These are phyloP conservation scores for Pilasporangium apinafurcum DNA, from an alignment of 352 stramenopile species.

Conservation along the genomic window DNA sequence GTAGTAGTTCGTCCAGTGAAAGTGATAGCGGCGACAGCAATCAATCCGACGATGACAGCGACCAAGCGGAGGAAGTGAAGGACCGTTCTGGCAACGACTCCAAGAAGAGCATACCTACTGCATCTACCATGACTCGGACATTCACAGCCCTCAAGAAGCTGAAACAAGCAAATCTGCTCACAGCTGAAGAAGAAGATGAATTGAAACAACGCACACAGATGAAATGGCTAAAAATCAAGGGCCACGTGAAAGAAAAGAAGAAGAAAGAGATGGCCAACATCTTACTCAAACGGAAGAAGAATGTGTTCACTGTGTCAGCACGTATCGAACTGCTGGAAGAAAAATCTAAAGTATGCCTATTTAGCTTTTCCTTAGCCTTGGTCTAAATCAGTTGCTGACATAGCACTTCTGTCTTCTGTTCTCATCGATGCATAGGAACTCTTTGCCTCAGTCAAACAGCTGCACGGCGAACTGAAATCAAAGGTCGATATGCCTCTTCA, in stretches of 20 bases:
- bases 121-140: conserved; percentile 39
- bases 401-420: not conserved
- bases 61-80: not conserved
- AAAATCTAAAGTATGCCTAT: conserved; percentile 32
- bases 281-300: conserved; percentile 74
- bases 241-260: conserved; percentile 70
- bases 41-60: not conserved
- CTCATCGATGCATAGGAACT: conserved; percentile 19
- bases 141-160: conserved; percentile 65
- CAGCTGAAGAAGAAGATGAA: conserved; percentile 45
- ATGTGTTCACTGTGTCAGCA: conserved; percentile 69
- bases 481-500: conserved; percentile 34
- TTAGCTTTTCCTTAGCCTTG: not conserved
- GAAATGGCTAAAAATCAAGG: conserved; percentile 69
- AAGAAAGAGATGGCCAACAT: conserved; percentile 75
- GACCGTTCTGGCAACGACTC: not conserved
- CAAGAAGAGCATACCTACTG: conserved; percentile 2
- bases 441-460: conserved; percentile 57
- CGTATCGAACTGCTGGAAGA: conserved; percentile 68
- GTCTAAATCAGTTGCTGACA: not conserved
- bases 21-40: not conserved
- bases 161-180: conserved; percentile 53
- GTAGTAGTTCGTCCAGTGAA: not conserved
- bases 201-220: conserved; percentile 53
- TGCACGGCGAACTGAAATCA: conserved; percentile 45